Conservation (phyloP, 352 stramenopile species). For the Phytophthora sp. region DNA sequence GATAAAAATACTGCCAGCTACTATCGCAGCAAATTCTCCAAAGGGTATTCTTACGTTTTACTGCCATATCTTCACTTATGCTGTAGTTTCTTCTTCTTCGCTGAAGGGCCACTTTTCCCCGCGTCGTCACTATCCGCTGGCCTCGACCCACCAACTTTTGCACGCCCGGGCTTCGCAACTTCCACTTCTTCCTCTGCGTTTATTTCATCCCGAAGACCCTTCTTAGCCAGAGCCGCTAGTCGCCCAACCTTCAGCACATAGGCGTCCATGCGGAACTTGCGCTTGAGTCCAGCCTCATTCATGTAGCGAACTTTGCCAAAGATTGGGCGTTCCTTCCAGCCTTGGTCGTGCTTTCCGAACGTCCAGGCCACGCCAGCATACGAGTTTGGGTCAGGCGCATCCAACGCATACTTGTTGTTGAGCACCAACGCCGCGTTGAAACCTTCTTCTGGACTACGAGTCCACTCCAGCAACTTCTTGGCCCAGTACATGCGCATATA, state of each 20-base stretch:
- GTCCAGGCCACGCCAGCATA: slow-evolving; percentile 85
- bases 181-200: slow-evolving; percentile 14
- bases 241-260: slow-evolving; percentile 71
- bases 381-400: slow-evolving; percentile 97
- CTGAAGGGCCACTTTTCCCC: not conserved
- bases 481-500: slow-evolving; percentile 99
- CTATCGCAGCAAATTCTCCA: slow-evolving; percentile 10
- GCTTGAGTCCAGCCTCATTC: slow-evolving; percentile 98
- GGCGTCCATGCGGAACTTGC: slow-evolving; percentile 97
- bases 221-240: slow-evolving; percentile 31
- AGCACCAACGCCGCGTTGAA: slow-evolving; percentile 94
- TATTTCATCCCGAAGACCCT: slow-evolving; percentile 1
- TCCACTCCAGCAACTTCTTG: slow-evolving; percentile 99
- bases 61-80: slow-evolving; percentile 9
- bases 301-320: slow-evolving; percentile 99
- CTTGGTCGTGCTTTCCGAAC: slow-evolving; percentile 97
- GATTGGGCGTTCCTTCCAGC: slow-evolving; percentile 95
- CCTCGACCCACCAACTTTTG: slow-evolving; percentile 18
- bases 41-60: slow-evolving; percentile 27
- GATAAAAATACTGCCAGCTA: slow-evolving; percentile 46
- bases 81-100: slow-evolving; percentile 40
- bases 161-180: slow-evolving; percentile 8
- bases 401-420: slow-evolving; percentile 99
- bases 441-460: slow-evolving; percentile 87
- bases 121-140: slow-evolving; percentile 7